phyloP scores from a whole-genome alignment of 2,329 filamentous ascomycete species.

The Cytospora piceae region DNA sequence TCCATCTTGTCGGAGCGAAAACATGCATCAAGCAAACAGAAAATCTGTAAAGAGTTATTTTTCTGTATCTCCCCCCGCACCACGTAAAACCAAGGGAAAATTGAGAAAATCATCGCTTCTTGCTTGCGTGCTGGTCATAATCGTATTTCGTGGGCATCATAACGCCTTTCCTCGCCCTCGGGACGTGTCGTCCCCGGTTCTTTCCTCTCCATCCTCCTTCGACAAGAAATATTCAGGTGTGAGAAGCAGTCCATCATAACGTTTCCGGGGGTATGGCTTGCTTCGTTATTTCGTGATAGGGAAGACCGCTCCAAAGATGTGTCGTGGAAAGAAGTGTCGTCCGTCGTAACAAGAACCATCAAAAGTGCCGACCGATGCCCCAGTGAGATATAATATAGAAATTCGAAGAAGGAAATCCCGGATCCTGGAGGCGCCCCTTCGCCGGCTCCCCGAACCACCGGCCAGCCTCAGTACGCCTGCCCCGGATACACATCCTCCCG shows the following conservation, averaged over 20 bases:
- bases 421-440: too few relatives aligned
- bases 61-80: slow-evolving; percentile 26
- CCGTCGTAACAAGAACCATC: slow-evolving; percentile 18
- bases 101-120: neutral
- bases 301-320: neutral
- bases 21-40: slow-evolving; percentile 12
- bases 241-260: neutral
- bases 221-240: neutral
- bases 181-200: neutral
- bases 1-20: slow-evolving; percentile 3
- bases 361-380: neutral
- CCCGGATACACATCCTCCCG: slow-evolving; percentile 8
- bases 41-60: slow-evolving; percentile 8
- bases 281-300: slow-evolving; percentile 17
- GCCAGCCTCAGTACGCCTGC: neutral
- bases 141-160: slow-evolving; percentile 10
- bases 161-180: neutral
- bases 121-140: slow-evolving; percentile 1
- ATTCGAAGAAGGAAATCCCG: too few relatives aligned
- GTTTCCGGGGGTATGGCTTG: neutral
- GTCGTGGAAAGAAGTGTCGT: slow-evolving; percentile 6
- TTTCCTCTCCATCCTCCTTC: neutral
- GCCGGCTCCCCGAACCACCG: neutral
- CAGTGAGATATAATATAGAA: neutral
- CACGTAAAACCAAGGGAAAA: slow-evolving; percentile 1